Evolutionary conservation across 805 yeast species (phyloP), one percentile per base, ranked within the genome.

Genomic region (Kodamaea kaohsiungensis): DNA sequence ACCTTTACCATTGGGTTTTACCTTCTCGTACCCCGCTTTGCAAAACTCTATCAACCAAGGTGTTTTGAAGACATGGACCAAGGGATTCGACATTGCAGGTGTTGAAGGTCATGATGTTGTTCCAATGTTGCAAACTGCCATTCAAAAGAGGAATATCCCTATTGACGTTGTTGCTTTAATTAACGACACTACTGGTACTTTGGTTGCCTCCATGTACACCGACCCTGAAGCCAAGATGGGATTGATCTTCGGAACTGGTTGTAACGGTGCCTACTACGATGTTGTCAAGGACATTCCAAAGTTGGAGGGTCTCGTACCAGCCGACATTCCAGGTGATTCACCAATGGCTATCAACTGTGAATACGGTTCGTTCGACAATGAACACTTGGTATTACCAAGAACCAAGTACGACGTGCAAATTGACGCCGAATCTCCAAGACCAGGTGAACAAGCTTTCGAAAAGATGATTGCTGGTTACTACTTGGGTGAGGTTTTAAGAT

Each of bases 321-420:
- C 72, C 43, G 97, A 90, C 67, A 81, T 91, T 61, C 67, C 82
- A 39, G 71, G 67, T 6, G 82, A 82, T 49, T 80, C 88, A 43
- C 85, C 87, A 59, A 92, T 93, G 96, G 97, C 97, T 53, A 93
- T 93, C 71, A 93, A 93, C 81, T 91, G 98, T 80, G 99, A 93
- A 78, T 93, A 93, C 77, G 98, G 99, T 66, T 93, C 98, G 6
- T 93, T 93, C 69, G 98, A 93, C 72, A 92, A 91, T 69, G 97
- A 91, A 73, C 96, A 88, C 66, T 55, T 62, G 8, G 82, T 86
- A 37, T 81, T 93, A 63, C 98, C 98, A 68, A 85, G 97, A 76
- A 92, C 96, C 61, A 87, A 86, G 70, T 93, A 85, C 71, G 99
- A 93, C 72, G 68, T 86, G 53, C 79, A 77, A 60, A 87, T 93